Evolutionary conservation across 2,329 filamentous ascomycete genomes (phyloP).

Genomic region (Stachybotrys elegans): DNA sequence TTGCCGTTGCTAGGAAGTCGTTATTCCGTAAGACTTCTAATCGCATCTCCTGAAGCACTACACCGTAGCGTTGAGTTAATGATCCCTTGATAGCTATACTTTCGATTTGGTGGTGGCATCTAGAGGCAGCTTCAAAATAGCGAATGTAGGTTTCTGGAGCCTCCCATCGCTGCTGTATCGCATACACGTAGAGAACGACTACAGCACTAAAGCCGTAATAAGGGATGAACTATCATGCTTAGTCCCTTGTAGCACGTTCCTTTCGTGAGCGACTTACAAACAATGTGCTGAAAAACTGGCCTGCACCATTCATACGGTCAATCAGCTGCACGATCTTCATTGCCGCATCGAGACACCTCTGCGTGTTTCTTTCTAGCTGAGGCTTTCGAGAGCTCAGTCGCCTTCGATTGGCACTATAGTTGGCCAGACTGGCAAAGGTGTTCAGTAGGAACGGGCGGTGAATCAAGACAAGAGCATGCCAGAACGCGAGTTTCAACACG

Average conservation of each 20-base stretch:
- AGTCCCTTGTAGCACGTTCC: too few species aligned
- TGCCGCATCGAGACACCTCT: conserved; percentile 30
- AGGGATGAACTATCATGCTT: conserved; percentile 30
- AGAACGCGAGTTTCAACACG: conserved; percentile 34
- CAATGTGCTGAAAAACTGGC: conserved; percentile 10
- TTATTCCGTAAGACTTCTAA: conserved; percentile 18
- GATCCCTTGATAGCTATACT: conserved; percentile 31
- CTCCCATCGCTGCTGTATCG: conserved; percentile 30
- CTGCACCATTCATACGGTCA: conserved; percentile 15
- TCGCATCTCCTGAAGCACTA: conserved; percentile 33
- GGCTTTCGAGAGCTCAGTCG: conserved; percentile 17
- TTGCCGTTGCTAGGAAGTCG: too few species aligned
- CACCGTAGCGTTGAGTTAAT: conserved; percentile 33
- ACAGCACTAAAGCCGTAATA: conserved; percentile 41
- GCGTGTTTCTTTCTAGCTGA: conserved; percentile 13
- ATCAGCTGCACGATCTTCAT: conserved; percentile 31
- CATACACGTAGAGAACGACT: conserved; percentile 38
- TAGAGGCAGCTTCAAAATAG: conserved; percentile 30
- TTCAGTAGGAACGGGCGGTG: conserved; percentile 32
- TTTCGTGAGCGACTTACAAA: conserved; percentile 24
- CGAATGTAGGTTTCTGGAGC: conserved; percentile 19
- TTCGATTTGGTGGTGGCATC: conserved; percentile 34
- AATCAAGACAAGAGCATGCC: conserved; percentile 36
- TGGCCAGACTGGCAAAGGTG: conserved; percentile 21
- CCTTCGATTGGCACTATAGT: conserved; percentile 6